phyloP scores from a whole-genome alignment of 805 yeast genomes.

The Ogataea naganishii region DNA sequence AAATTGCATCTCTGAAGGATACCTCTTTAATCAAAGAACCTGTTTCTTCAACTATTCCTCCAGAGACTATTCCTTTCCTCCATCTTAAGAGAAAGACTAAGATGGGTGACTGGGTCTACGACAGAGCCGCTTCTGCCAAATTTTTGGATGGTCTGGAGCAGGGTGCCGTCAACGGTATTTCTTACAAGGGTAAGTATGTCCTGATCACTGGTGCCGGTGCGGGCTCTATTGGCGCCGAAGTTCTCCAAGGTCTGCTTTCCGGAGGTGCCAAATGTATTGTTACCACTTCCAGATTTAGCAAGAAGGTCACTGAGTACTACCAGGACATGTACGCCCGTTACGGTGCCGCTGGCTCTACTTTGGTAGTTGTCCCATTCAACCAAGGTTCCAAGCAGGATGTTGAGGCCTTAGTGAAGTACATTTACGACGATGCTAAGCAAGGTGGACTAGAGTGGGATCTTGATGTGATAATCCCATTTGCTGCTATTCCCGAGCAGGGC shows the following conservation, averaged over 20 bases:
- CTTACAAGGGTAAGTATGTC: conserved; percentile 82
- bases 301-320: conserved; percentile 90
- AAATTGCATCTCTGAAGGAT: conserved; percentile 78
- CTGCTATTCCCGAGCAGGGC: conserved; percentile 99
- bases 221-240: conserved; percentile 97
- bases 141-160: conserved; percentile 87
- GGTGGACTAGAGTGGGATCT: conserved; percentile 98
- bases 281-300: conserved; percentile 92
- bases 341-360: conserved; percentile 87
- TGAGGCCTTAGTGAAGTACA: conserved; percentile 73
- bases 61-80: conserved; percentile 88
- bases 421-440: conserved; percentile 72
- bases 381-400: conserved; percentile 96
- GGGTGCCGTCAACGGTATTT: conserved; percentile 90
- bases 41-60: conserved; percentile 65
- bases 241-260: conserved; percentile 85
- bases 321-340: conserved; percentile 86
- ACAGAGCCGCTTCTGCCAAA: conserved; percentile 62
- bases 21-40: conserved; percentile 61
- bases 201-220: conserved; percentile 98
- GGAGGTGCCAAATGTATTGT: conserved; percentile 98
- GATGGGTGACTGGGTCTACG: conserved; percentile 77
- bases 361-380: conserved; percentile 96
- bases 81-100: conserved; percentile 75
- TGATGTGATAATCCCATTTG: conserved; percentile 94